Percentiles rank a stretch among this genome's conserved stretches.
These are phyloP conservation scores for Luffa aegyptiaca DNA, from an alignment of 306 rosid species.

Conservation along the genomic window DNA sequence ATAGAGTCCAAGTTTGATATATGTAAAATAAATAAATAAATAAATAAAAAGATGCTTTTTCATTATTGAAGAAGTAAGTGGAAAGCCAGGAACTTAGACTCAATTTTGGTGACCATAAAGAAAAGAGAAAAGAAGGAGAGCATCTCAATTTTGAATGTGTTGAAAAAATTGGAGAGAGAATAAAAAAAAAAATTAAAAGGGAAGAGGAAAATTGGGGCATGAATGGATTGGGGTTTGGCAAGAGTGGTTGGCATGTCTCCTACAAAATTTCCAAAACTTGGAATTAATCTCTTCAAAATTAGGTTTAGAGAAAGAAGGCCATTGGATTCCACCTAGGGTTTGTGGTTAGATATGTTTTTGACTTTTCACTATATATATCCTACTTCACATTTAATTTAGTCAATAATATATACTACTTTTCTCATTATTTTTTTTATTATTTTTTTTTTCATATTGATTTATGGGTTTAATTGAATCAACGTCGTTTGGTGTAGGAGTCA, in stretches of 20 bases:
- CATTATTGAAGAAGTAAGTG: background rate
- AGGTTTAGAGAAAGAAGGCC: background rate
- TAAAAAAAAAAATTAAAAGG: background rate
- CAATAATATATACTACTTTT: background rate
- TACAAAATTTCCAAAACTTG: background rate
- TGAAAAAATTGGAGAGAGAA: background rate
- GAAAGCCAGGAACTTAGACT: background rate
- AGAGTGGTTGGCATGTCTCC: constrained; percentile 4
- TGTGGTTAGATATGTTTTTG: background rate
- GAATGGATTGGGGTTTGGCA: background rate
- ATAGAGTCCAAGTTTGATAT: no score
- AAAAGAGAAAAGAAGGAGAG: no score
- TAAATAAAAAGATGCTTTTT: no score
- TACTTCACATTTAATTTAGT: background rate
- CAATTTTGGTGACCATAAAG: background rate
- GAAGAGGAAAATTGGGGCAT: background rate
- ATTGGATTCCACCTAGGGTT: constrained; percentile 1
- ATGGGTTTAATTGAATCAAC: background rate
- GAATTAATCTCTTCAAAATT: background rate
- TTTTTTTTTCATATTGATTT: no score
- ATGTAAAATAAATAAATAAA: no score
- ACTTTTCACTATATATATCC: background rate
- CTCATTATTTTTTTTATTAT: background rate
- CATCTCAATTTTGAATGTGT: background rate
- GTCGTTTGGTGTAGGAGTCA: background rate